Evolutionary conservation across 1,284 basidiomycete species (phyloP), one percentile per base, ranked within the genome.

Genomic region (Veloboletus limbatus): DNA sequence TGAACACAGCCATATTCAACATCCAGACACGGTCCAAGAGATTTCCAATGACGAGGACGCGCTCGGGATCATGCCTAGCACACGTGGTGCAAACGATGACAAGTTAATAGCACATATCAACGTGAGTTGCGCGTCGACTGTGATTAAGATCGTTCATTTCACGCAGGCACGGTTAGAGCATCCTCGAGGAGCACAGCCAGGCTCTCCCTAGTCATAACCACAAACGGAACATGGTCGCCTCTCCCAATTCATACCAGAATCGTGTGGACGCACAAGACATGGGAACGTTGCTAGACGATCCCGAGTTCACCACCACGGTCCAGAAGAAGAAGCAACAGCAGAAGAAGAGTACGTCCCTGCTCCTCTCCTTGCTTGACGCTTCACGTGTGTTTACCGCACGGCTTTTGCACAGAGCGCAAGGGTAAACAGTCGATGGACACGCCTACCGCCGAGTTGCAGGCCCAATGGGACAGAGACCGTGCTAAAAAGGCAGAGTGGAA

Each of bases 391-490:
- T 47, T n/a, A n/a, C n/a, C n/a, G n/a, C 34, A 20, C 21, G 21
- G 21, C n/a, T 10, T 8, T 31, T 2, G 3, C 52, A 83, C 79
- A 72, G 48, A 85, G 59, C 47, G 31, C 34, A 58, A 73, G 51
- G 71, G 49, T 45, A 82, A 80, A 49, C 28, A 47, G 7, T 1
- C 16, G 61, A 68, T 31, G 74, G 76, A 50, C 55, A 67, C 30
- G 43, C 67, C 92, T 40, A 81, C 88, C 0, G 63, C 71, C 2
- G 77, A 85, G 8, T 74, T 97, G 1, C 76, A 76, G 49, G 77
- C 69, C 0, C 86, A 85, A 53, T 96, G 92, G 92, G 78, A 82
- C 49, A 77, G 77, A 42, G 93, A 96, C 60, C 85, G 91, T 2
- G 69, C 73, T 43, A 87, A 83, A 69, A 97, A 96, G 66, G 90